Conservation (phyloP, 805 yeast genomes). For the Starmerella stellata region DNA sequence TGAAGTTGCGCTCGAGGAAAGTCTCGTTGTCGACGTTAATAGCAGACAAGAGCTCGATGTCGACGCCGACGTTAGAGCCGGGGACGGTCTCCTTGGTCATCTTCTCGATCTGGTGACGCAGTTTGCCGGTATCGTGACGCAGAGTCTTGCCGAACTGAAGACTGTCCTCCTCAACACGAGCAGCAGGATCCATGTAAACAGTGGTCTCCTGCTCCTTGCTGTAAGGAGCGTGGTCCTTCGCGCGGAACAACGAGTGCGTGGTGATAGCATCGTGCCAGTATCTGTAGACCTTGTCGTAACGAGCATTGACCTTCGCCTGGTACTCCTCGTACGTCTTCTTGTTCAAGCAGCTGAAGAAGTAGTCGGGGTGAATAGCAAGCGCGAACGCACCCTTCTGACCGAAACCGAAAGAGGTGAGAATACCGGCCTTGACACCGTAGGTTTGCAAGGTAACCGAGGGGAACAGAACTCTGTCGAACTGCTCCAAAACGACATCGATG, state of each 20-base stretch:
- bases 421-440: conserved; percentile 92
- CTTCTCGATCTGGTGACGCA: conserved; percentile 20
- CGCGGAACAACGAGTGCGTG: conserved; percentile 75
- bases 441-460: conserved; percentile 89
- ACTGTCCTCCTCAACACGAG: conserved; percentile 35
- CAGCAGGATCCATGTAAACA: conserved; percentile 92
- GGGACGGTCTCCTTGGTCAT: conserved; percentile 28
- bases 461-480: conserved; percentile 74
- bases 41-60: conserved; percentile 73
- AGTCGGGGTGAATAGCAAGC: conserved; percentile 77
- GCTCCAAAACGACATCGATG: conserved; percentile 64
- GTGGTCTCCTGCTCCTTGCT: conserved; percentile 67
- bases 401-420: conserved; percentile 94
- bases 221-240: conserved; percentile 90
- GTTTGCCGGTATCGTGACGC: conserved; percentile 16
- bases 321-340: conserved; percentile 54
- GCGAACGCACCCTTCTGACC: conserved; percentile 99
- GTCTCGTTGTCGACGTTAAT: conserved; percentile 78
- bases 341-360: conserved; percentile 69
- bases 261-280: conserved; percentile 92
- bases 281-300: conserved; percentile 81
- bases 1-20: conserved; percentile 82
- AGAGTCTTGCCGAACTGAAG: conserved; percentile 10
- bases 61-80: conserved; percentile 75
- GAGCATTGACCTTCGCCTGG: conserved; percentile 46